These are phyloP conservation scores for Fusarium musae DNA, from an alignment of 2,329 filamentous ascomycete species.

Conservation along the genomic window DNA sequence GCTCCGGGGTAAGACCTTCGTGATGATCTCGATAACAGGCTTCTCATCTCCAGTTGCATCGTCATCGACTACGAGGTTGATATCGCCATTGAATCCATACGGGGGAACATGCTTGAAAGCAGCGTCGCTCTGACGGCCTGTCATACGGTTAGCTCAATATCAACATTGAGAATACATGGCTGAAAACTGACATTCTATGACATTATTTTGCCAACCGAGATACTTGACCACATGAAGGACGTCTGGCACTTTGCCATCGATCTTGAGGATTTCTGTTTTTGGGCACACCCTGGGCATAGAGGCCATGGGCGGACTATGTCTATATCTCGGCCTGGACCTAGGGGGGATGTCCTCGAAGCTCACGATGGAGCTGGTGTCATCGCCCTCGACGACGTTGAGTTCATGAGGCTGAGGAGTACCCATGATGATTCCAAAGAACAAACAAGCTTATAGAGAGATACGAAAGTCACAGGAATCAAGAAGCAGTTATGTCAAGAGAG, in stretches of 20 bases:
- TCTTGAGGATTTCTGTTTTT: conserved; percentile 33
- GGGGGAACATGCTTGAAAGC: conserved; percentile 52
- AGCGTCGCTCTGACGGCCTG: conserved; percentile 53
- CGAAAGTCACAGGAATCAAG: background rate
- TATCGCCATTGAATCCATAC: conserved; percentile 40
- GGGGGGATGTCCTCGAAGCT: conserved; percentile 39
- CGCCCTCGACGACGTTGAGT: conserved; percentile 15
- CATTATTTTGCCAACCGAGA: conserved; percentile 47
- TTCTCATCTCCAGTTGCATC: conserved; percentile 33
- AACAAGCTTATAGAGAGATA: background rate
- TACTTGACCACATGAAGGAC: conserved; percentile 57
- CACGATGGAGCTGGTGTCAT: conserved; percentile 35
- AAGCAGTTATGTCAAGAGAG: background rate
- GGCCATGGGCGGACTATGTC: background rate
- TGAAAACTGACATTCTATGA: conserved; percentile 51
- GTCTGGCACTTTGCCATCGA: conserved; percentile 54
- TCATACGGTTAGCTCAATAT: conserved; percentile 16
- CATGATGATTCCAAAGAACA: conserved; percentile 18
- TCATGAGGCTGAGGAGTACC: conserved; percentile 20
- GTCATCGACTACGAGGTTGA: conserved; percentile 29
- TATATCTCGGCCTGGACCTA: background rate
- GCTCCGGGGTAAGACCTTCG: conserved; percentile 48
- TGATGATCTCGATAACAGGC: conserved; percentile 58
- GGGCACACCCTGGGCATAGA: background rate
- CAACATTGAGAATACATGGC: background rate